phyloP scores from a whole-genome alignment of 768 basidiomycete genomes.

The Boletus sp. region DNA sequence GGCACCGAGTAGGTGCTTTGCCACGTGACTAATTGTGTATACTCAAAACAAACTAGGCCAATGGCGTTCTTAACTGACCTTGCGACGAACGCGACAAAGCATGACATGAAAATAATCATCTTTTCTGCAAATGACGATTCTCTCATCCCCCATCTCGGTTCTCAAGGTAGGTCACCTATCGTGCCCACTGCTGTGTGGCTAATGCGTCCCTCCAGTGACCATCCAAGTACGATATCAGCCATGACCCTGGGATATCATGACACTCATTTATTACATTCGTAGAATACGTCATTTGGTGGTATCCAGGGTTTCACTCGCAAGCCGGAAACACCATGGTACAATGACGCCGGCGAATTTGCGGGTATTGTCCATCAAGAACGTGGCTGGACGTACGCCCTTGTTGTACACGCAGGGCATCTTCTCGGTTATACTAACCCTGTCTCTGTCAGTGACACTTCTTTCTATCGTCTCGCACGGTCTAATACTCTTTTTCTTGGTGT shows the following conservation, averaged over 20 bases:
- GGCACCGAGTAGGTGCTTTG: conserved; percentile 33
- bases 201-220: conserved; percentile 38
- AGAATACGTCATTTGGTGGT: conserved; percentile 81
- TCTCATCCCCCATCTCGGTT: conserved; percentile 58
- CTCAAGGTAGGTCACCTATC: conserved; percentile 46
- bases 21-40: background rate
- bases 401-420: conserved; percentile 39
- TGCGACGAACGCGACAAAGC: conserved; percentile 59
- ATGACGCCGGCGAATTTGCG: conserved; percentile 54
- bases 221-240: conserved; percentile 44
- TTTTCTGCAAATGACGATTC: conserved; percentile 71
- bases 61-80: conserved; percentile 63
- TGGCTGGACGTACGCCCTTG: conserved; percentile 46
- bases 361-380: conserved; percentile 77
- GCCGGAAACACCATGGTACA: conserved; percentile 66
- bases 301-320: conserved; percentile 68
- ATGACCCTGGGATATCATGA: background rate
- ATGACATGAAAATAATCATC: conserved; percentile 50
- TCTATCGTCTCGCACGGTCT: background rate
- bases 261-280: background rate
- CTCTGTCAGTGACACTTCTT: conserved; percentile 39
- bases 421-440: conserved; percentile 36
- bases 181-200: background rate
- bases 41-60: conserved; percentile 39
- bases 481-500: background rate